These are phyloP conservation scores for Acrocalymma vagum DNA, from an alignment of 2,329 filamentous ascomycete genomes.

Conservation along the genomic window DNA sequence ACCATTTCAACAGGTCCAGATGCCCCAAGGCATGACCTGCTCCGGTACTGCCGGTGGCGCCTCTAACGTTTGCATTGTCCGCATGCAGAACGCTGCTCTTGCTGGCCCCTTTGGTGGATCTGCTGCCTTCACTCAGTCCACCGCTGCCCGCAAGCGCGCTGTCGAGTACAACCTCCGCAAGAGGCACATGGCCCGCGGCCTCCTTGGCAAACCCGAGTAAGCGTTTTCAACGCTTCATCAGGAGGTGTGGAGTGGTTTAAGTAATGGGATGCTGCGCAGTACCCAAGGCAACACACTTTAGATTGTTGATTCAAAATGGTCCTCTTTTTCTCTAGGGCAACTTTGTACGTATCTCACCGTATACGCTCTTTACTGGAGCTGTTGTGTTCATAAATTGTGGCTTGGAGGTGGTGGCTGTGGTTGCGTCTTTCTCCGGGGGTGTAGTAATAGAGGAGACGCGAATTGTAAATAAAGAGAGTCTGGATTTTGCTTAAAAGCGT, in stretches of 20 bases:
- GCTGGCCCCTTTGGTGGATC: constrained; percentile 74
- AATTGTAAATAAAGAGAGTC: constrained; percentile 20
- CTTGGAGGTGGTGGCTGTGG: constrained; percentile 5
- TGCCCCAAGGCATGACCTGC: constrained; percentile 74
- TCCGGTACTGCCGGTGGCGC: constrained; percentile 66
- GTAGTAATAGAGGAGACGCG: constrained; percentile 15
- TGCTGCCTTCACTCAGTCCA: constrained; percentile 70
- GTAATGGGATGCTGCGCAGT: constrained; percentile 22
- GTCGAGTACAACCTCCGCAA: constrained; percentile 61
- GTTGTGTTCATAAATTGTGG: constrained; percentile 13
- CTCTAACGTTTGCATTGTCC: constrained; percentile 70
- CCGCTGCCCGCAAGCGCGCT: constrained; percentile 67
- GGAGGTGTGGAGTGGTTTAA: constrained; percentile 1
- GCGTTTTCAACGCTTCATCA: constrained; percentile 1
- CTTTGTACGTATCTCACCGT: constrained; percentile 13
- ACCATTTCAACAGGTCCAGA: constrained; percentile 57
- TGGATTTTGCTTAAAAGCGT: constrained; percentile 6
- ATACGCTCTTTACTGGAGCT: constrained; percentile 20
- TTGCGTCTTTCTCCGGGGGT: constrained; percentile 7
- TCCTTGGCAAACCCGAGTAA: constrained; percentile 43
- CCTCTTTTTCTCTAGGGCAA: constrained; percentile 10
- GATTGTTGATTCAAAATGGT: constrained; percentile 8
- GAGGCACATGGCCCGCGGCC: constrained; percentile 45
- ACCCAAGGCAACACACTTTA: constrained; percentile 5
- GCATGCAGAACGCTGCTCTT: constrained; percentile 68